Percentiles rank a stretch among this genome's conserved stretches.
phyloP scores from a whole-genome alignment of 2,329 filamentous ascomycete genomes.

The Berkeleyomyces basicola region DNA sequence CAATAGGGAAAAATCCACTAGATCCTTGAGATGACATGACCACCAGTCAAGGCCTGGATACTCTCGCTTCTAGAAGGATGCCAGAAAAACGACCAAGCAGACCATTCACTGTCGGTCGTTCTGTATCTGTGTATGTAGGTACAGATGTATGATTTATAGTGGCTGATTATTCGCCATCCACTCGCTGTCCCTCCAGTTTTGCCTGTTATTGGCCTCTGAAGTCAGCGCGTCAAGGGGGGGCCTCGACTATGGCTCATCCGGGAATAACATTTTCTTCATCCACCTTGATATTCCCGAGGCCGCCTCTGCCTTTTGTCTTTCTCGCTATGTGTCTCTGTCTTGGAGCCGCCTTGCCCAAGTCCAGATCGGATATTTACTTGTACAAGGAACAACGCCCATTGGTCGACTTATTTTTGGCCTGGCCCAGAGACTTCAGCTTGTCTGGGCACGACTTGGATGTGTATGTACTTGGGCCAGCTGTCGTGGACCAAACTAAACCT shows the following conservation, averaged over 20 bases:
- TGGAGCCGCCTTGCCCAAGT: neutral
- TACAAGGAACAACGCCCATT: too few species aligned
- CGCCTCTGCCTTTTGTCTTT: neutral
- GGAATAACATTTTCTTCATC: neutral
- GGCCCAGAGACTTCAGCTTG: too few species aligned
- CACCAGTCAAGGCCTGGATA: neutral
- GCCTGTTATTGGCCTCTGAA: neutral
- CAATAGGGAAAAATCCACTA: neutral
- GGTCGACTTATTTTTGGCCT: too few species aligned
- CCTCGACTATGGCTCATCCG: neutral
- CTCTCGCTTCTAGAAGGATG: conserved; percentile 1
- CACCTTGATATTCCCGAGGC: neutral
- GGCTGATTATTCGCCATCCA: too few species aligned
- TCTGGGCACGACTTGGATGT: too few species aligned
- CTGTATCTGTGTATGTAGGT: too few species aligned
- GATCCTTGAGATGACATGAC: neutral
- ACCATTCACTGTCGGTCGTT: too few species aligned
- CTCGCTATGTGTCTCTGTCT: neutral
- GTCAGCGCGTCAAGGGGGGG: neutral
- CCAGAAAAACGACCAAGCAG: neutral
- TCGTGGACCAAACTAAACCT: too few species aligned
- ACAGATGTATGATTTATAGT: too few species aligned
- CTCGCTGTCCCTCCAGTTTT: neutral
- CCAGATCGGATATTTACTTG: too few species aligned
- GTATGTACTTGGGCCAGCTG: too few species aligned